A percentile compares a stretch with the other conserved stretches of the same genome.
Conservation (phyloP, 2,329 filamentous ascomycete genomes). For the Chaetomium sp. region DNA sequence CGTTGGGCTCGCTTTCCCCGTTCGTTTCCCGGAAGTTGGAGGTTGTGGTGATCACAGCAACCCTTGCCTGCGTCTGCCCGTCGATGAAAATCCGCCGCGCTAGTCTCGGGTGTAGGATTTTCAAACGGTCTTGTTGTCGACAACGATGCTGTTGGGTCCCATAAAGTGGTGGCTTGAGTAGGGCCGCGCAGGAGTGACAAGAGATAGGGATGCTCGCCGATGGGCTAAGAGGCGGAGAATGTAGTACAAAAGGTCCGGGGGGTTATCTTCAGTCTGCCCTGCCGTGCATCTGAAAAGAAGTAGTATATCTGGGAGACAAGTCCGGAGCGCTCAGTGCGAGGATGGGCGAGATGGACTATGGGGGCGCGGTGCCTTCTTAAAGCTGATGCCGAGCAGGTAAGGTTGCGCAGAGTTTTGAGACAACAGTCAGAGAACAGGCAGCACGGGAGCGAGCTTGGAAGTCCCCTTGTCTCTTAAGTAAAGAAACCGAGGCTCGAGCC, state of each 20-base stretch:
- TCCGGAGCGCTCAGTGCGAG: conserved; percentile 16
- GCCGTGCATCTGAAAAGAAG: conserved; percentile 14
- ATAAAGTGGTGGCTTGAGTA: conserved; percentile 37
- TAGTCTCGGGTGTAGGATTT: conserved; percentile 39
- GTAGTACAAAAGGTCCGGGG: conserved; percentile 28
- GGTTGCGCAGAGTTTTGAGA: conserved; percentile 50
- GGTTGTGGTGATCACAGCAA: neutral
- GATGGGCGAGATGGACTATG: conserved; percentile 18
- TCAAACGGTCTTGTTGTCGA: conserved; percentile 42
- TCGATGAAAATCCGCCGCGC: conserved; percentile 26
- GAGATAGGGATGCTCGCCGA: conserved; percentile 30
- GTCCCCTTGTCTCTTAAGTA: conserved; percentile 38
- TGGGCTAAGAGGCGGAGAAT: conserved; percentile 22
- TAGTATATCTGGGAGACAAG: conserved; percentile 12
- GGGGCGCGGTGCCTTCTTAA: conserved; percentile 34
- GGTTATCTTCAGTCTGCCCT: conserved; percentile 22
- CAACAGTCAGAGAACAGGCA: conserved; percentile 43
- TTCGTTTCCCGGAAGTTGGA: neutral
- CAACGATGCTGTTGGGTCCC: conserved; percentile 39
- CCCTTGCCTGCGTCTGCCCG: neutral
- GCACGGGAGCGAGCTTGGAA: conserved; percentile 40
- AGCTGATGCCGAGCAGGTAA: conserved; percentile 29
- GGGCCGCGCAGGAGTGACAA: conserved; percentile 38
- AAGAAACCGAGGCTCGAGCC: conserved; percentile 26
- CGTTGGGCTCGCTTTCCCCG: neutral